Base-by-base conservation (phyloP, 352 stramenopile species). In the Aphanomyces euteiches region DNA sequence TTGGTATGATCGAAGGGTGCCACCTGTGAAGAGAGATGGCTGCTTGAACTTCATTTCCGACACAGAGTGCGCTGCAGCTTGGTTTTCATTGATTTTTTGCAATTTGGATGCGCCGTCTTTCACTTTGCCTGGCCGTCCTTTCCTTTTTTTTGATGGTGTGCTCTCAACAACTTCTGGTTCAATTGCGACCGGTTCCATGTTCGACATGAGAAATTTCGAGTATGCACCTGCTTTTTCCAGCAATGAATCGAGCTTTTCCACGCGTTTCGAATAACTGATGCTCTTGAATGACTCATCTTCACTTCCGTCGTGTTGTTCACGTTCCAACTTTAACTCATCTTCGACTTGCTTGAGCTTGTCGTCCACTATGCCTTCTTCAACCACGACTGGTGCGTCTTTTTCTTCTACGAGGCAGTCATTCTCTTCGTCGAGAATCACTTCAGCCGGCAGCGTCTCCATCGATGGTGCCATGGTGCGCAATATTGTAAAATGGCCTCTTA, bases 1-100 rank as follows among this genome's bases (percentile, higher is more conserved):
- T 78, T 99, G 96, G 81, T 99, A 99, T 73, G 92, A 81, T 58
- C 97, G 97, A 69, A 97, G 71, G 39, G 66, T 84, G 38, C 90
- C 90, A 36, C 89, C 89, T 34, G 81, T 85, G 58, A 97, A 78
- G 57, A 93, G 69, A 60, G 68, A 75, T 6, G 90, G 90, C 74
- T 97, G 89, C 68, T 75, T 61, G 61, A 95, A 90, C 12, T 80
- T 66, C 48, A 75, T 72, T 41, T 81, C 77, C 38, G 76, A 56
- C 47, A 71, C 41, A 1, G 41, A 57, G 15, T 74, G 64, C 15
- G 40, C 69, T 4, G 40, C 15, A 10, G 67, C 15, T 43, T 63
- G 47, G 28, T 10, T 38, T 54, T 70, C 64, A 37, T 64, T 70
- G 54, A 70, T 70, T 39, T 70, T 70, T 40, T 70, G 64, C 36